Conservation (phyloP, 75 land plant species). For the Larix kaempferi region DNA sequence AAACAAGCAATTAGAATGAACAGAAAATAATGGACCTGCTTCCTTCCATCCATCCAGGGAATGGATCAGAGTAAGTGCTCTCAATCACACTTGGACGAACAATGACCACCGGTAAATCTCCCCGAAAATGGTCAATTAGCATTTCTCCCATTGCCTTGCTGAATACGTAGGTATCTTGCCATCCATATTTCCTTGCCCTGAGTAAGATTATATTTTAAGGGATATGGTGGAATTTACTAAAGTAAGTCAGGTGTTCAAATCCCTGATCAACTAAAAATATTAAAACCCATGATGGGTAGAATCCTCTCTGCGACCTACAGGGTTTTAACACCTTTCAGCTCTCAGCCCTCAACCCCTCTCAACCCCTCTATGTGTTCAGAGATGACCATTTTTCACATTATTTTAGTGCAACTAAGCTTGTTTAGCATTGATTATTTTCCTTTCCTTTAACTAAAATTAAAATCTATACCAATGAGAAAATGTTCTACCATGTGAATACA, state of each 20-base stretch:
- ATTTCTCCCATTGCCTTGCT: constrained; percentile 98
- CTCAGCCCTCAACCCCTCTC: too few relatives aligned
- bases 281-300: too few relatives aligned
- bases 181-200: constrained; percentile 79
- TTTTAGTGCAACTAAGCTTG: too few relatives aligned
- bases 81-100: constrained; percentile 94
- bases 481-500: too few relatives aligned
- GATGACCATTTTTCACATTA: too few relatives aligned
- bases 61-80: constrained; percentile 88
- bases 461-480: too few relatives aligned
- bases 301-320: too few relatives aligned
- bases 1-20: not conserved
- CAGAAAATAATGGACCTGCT: constrained; percentile 43
- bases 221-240: not conserved
- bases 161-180: constrained; percentile 99
- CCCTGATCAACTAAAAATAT: too few relatives aligned
- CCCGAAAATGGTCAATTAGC: constrained; percentile 57
- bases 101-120: constrained; percentile 80
- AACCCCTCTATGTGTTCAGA: too few relatives aligned
- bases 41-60: constrained; percentile 99
- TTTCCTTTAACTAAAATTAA: too few relatives aligned
- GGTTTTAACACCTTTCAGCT: too few relatives aligned
- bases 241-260: not conserved
- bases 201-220: constrained; percentile 1
- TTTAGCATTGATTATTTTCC: too few relatives aligned